Evolutionary conservation across 2,329 filamentous ascomycete species (phyloP), one percentile per base, ranked within the genome.

Genomic region (Bisporella sp.): DNA sequence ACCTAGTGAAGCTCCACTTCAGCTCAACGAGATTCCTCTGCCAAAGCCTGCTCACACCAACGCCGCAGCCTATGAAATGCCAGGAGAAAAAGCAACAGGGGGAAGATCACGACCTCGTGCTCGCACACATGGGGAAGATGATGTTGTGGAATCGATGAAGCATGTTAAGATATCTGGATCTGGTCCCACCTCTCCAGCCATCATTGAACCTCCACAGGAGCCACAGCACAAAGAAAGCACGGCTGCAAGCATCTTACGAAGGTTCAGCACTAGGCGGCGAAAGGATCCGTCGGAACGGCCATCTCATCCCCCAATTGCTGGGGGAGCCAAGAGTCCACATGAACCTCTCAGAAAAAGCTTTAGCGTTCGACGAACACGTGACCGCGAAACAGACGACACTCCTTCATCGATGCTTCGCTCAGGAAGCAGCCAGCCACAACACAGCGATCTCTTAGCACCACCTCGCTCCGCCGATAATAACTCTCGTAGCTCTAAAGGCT

Each of bases 101-200:
- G 88, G 89, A 42, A 78, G 92, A 53, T 85, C 88, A 33, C 79
- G 93, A 46, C 89, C 91, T 6, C 80, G 93, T 45, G 90, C 93
- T 35, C 80, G 93, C 57, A 97, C 93, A 0, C 92, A 97, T 63
- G 93, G 92, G 12, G 93, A 97, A 68, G 92, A 97, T 55, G 93
- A 99, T 51, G 78, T 89, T 8, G 78, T 84, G 0, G 88, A 95
- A 45, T 77, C 77, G 6, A 71, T 87, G 65, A 85, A 89, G 67
- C 81, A 82, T 57, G 69, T 85, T 21, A 81, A 83, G 56, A 63
- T 82, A 31, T 67, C 71, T 59, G 67, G 75, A 55, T 62, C 75
- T 56, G 61, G 76, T 61, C 65, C 74, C 57, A 65, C 70, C 39
- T 68, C 76, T 51, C 67, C 75, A 58, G 61, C 78, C 59, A 62